A percentile compares a stretch with the other conserved stretches of the same genome.
These are phyloP conservation scores for Senecio squalidus DNA, from an alignment of 140 eudicot genomes.

Conservation along the genomic window DNA sequence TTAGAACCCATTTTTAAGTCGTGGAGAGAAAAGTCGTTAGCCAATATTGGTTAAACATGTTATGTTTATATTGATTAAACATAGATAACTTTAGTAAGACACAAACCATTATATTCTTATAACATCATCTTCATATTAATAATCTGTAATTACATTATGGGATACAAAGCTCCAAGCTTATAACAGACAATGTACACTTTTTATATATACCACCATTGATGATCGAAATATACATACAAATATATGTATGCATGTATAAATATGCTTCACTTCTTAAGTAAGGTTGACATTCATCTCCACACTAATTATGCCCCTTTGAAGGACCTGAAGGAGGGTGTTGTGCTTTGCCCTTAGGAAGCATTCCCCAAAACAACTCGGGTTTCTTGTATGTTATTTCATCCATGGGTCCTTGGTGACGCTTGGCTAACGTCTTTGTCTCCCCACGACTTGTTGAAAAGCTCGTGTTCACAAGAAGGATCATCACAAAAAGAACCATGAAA, in stretches of 20 bases:
- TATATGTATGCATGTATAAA: background rate
- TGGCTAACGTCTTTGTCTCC: slow-evolving; percentile 7
- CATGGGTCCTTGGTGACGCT: background rate
- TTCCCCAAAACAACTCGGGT: slow-evolving; percentile 10
- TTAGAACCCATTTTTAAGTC: no score
- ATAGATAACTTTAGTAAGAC: background rate
- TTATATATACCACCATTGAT: background rate
- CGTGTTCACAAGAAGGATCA: slow-evolving; percentile 25
- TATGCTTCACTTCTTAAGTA: slow-evolving; percentile 1
- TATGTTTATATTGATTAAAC: background rate
- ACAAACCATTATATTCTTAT: background rate
- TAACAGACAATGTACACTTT: background rate
- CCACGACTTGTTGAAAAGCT: slow-evolving; percentile 16
- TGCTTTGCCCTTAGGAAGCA: slow-evolving; percentile 22
- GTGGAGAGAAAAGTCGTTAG: no score
- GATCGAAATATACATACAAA: slow-evolving; percentile 6
- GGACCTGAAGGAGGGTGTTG: slow-evolving; percentile 33
- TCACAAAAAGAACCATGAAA: slow-evolving; percentile 15
- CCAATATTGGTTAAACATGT: no score
- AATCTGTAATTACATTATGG: background rate
- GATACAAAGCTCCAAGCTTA: slow-evolving; percentile 4
- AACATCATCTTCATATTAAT: background rate
- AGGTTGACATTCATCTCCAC: background rate
- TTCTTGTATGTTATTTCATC: background rate
- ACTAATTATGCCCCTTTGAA: slow-evolving; percentile 15